These are phyloP conservation scores for Eudorina sp. DNA, from an alignment of 139 green algal species.

Conservation along the genomic window DNA sequence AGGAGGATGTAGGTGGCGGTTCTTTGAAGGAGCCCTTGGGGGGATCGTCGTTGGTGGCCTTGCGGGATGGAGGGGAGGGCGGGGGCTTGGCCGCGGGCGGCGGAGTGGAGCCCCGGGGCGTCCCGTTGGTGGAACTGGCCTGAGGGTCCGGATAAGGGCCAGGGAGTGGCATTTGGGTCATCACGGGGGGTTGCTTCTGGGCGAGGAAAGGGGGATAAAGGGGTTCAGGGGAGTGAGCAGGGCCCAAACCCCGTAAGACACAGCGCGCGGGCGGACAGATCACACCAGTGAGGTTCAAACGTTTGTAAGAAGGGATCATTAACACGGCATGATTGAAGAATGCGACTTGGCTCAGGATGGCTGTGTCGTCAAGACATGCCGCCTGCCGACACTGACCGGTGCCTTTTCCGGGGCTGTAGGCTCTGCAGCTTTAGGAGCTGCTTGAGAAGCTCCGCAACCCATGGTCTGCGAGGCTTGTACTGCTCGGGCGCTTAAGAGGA, in stretches of 20 bases:
- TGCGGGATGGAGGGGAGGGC: background rate
- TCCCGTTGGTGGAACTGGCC: background rate
- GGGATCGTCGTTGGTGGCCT: background rate
- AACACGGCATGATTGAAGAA: background rate
- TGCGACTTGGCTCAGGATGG: background rate
- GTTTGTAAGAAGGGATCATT: background rate
- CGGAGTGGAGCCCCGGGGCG: background rate
- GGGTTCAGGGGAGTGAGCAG: background rate
- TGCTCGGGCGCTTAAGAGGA: background rate
- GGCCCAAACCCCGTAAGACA: background rate
- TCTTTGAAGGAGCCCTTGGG: background rate
- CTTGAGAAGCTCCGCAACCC: conserved; percentile 17
- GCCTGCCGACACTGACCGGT: background rate
- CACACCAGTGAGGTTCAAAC: background rate
- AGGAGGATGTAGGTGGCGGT: background rate
- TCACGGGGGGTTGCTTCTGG: background rate
- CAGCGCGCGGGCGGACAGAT: background rate
- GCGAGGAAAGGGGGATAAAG: background rate
- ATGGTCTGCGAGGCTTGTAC: background rate
- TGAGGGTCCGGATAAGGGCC: background rate
- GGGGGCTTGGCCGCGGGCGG: background rate
- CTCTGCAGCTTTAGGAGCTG: background rate
- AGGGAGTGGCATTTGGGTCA: no score
- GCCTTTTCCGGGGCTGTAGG: background rate
- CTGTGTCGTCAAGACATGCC: background rate